A percentile compares a stretch with the other conserved stretches of the same genome.
phyloP scores from a whole-genome alignment of 257 asterid genomes.

The Paulownia fortunei region DNA sequence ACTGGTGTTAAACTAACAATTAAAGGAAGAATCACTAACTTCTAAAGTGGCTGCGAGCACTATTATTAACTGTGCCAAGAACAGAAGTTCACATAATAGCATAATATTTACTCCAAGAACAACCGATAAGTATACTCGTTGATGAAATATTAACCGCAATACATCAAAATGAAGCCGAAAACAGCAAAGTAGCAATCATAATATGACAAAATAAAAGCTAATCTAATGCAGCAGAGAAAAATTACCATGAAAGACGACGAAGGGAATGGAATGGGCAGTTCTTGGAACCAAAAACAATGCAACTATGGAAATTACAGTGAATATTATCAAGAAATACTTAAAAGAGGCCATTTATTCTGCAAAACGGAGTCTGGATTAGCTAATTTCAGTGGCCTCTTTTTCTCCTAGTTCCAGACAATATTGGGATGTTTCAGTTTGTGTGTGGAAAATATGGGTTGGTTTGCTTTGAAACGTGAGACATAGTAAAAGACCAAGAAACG shows the following conservation, averaged over 20 bases:
- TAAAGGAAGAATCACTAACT: neutral
- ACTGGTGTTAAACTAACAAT: conserved; percentile 2
- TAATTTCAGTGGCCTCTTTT: conserved; percentile 16
- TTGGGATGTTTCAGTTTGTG: conserved; percentile 9
- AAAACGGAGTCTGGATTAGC: conserved; percentile 18
- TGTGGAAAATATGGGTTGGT: conserved; percentile 12
- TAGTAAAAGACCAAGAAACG: conserved; percentile 2
- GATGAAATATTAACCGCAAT: neutral
- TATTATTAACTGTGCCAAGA: neutral
- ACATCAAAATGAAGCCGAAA: neutral
- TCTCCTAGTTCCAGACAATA: neutral
- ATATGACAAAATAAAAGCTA: neutral
- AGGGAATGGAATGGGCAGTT: conserved; percentile 60
- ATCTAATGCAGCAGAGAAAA: neutral
- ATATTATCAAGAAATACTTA: conserved; percentile 23
- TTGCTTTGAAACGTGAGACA: neutral
- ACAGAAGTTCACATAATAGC: neutral
- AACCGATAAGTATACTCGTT: neutral
- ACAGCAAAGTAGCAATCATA: conserved; percentile 12
- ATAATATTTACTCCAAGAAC: neutral
- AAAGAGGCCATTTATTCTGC: conserved; percentile 35
- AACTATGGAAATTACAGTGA: conserved; percentile 16
- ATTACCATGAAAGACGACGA: conserved; percentile 87
- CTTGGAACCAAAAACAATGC: conserved; percentile 44
- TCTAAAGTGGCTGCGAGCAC: neutral